Conservation (phyloP, 768 basidiomycete species). For the Lactarius tabidus region DNA sequence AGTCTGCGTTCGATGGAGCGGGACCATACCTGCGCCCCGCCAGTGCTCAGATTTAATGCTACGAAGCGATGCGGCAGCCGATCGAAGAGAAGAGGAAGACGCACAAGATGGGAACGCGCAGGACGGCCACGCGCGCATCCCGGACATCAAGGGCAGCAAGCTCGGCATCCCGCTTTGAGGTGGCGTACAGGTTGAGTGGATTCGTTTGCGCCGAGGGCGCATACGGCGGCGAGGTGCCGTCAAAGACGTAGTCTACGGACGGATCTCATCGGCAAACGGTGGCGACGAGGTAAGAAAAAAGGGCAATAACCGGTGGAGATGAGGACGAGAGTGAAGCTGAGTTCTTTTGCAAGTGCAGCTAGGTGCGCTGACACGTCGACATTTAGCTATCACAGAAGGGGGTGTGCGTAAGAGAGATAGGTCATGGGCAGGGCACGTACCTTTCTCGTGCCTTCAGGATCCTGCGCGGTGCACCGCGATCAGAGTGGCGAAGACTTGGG, state of each 20-base stretch:
- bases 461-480: conserved; percentile 35
- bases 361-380: conserved; percentile 69
- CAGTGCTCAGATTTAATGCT: too few species aligned
- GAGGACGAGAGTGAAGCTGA: conserved; percentile 74
- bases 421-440: conserved; percentile 34
- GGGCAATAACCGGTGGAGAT: conserved; percentile 72
- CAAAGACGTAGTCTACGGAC: conserved; percentile 87
- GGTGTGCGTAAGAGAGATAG: neutral
- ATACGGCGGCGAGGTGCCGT: conserved; percentile 91
- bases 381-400: conserved; percentile 60
- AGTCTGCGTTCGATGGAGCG: conserved; percentile 77
- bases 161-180: conserved; percentile 86
- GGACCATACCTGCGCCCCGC: conserved; percentile 69
- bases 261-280: neutral
- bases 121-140: conserved; percentile 57
- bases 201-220: conserved; percentile 65
- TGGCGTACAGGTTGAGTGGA: conserved; percentile 86
- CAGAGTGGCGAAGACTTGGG: neutral
- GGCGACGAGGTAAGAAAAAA: neutral
- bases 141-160: conserved; percentile 59
- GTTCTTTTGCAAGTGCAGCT: conserved; percentile 56
- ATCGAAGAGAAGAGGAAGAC: conserved; percentile 29
- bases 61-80: too few species aligned
- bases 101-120: conserved; percentile 88
- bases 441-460: conserved; percentile 62